A percentile compares a stretch with the other conserved stretches of the same genome.
These are phyloP conservation scores for Paecilomyces dactylethromorphus DNA, from an alignment of 2,329 filamentous ascomycete species.

Conservation along the genomic window DNA sequence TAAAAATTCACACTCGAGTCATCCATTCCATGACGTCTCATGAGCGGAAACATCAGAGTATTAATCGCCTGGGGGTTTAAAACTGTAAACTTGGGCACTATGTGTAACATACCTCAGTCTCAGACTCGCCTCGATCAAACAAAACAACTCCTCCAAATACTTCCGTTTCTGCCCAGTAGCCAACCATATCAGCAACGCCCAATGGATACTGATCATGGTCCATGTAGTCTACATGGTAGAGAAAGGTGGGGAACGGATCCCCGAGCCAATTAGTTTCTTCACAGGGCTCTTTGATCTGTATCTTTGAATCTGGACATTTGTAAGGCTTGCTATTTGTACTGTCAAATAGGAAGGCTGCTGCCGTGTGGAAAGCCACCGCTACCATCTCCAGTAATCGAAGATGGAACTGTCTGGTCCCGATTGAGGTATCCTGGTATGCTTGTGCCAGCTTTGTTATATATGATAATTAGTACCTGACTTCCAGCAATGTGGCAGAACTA, in stretches of 20 bases:
- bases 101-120: slow-evolving; percentile 1
- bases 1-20: background rate
- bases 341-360: background rate
- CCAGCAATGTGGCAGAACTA: too few species aligned
- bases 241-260: background rate
- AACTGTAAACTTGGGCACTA: background rate
- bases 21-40: too few species aligned
- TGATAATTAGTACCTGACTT: background rate
- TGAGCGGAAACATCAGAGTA: too few species aligned
- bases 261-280: background rate
- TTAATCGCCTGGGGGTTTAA: background rate
- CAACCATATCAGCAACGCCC: slow-evolving; percentile 3
- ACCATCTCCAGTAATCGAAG: slow-evolving; percentile 1
- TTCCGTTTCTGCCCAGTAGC: slow-evolving; percentile 4
- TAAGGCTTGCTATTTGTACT: background rate
- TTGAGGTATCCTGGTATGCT: background rate
- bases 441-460: background rate
- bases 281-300: too few species aligned
- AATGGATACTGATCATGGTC: slow-evolving; percentile 1
- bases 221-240: background rate
- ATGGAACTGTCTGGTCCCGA: background rate
- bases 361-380: background rate
- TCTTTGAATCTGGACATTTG: too few species aligned
- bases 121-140: slow-evolving; percentile 3
- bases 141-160: slow-evolving; percentile 4